phyloP scores from a whole-genome alignment of 257 asterid species.

The Gentiana macrophylla region DNA sequence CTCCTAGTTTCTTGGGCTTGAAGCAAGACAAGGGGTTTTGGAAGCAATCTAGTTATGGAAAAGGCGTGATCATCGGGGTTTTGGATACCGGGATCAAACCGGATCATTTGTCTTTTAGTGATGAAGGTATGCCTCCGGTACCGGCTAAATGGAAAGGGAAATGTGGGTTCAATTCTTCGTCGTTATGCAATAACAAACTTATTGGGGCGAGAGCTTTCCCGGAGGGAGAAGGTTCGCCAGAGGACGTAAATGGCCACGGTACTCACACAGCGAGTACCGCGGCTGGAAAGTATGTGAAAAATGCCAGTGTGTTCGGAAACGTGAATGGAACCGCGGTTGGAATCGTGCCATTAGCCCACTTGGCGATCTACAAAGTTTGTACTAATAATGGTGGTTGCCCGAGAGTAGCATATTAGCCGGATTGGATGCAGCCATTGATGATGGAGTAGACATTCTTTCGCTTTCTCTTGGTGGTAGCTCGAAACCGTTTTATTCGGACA shows the following conservation, averaged over 20 bases:
- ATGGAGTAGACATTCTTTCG: slow-evolving; percentile 86
- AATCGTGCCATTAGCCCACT: neutral
- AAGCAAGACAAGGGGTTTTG: slow-evolving; percentile 33
- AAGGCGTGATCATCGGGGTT: slow-evolving; percentile 21
- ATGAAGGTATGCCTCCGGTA: slow-evolving; percentile 30
- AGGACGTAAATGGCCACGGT: slow-evolving; percentile 24
- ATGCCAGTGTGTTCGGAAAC: slow-evolving; percentile 10
- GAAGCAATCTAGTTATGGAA: too few relatives aligned
- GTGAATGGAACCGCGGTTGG: slow-evolving; percentile 39
- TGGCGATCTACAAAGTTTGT: too few relatives aligned
- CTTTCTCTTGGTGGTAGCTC: slow-evolving; percentile 65
- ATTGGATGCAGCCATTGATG: slow-evolving; percentile 65
- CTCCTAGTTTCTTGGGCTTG: too few relatives aligned
- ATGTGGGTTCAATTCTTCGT: too few relatives aligned
- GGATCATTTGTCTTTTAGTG: slow-evolving; percentile 39
- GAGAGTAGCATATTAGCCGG: slow-evolving; percentile 24
- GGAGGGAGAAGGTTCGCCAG: neutral
- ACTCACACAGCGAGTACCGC: slow-evolving; percentile 39
- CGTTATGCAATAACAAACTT: too few relatives aligned
- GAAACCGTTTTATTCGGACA: slow-evolving; percentile 45
- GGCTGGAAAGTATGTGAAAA: slow-evolving; percentile 21
- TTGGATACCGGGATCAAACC: slow-evolving; percentile 40
- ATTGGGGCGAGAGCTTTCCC: neutral
- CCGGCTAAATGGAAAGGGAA: too few relatives aligned
- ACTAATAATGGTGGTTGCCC: neutral